These are phyloP conservation scores for Aphanocladium album DNA, from an alignment of 2,329 filamentous ascomycete genomes.

Conservation along the genomic window DNA sequence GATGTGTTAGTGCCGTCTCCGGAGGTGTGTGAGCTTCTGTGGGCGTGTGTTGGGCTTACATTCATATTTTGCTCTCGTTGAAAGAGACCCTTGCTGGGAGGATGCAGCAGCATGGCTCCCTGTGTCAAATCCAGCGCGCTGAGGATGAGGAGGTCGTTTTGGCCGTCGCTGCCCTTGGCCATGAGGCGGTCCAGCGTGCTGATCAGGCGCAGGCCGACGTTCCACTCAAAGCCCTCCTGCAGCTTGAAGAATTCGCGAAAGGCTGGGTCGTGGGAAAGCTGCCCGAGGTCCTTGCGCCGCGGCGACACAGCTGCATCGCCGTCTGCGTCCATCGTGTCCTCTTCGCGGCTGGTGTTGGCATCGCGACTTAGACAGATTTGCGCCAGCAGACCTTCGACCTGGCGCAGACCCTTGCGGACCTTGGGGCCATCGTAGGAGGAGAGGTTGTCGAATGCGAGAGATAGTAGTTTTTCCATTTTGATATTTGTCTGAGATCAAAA, in stretches of 20 bases:
- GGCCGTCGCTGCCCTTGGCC: conserved; percentile 73
- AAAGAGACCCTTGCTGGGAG: conserved; percentile 82
- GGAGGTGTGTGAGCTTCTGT: not conserved
- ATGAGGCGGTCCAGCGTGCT: conserved; percentile 81
- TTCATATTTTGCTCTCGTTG: conserved; percentile 93
- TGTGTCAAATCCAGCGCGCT: conserved; percentile 85
- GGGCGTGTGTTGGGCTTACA: conserved; percentile 39
- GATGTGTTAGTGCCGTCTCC: not conserved
- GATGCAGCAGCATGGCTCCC: conserved; percentile 81
- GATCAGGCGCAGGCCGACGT: conserved; percentile 82
- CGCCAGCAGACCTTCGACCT: conserved; percentile 88
- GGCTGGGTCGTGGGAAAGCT: conserved; percentile 75
- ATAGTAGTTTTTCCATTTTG: conserved; percentile 84
- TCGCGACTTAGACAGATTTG: conserved; percentile 70
- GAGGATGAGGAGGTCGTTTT: conserved; percentile 84
- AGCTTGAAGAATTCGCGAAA: conserved; percentile 95
- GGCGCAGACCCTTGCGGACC: conserved; percentile 87
- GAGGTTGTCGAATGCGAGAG: conserved; percentile 92
- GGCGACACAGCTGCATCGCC: conserved; percentile 27
- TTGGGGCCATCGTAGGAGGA: conserved; percentile 87
- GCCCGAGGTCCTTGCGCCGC: conserved; percentile 57
- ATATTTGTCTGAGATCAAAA: too few species aligned
- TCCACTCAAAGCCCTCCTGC: conserved; percentile 97
- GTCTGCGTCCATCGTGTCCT: conserved; percentile 21
- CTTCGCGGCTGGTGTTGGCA: conserved; percentile 16